These are phyloP conservation scores for Sisymbrium irio DNA, from an alignment of 345 rosid genomes.

Conservation along the genomic window DNA sequence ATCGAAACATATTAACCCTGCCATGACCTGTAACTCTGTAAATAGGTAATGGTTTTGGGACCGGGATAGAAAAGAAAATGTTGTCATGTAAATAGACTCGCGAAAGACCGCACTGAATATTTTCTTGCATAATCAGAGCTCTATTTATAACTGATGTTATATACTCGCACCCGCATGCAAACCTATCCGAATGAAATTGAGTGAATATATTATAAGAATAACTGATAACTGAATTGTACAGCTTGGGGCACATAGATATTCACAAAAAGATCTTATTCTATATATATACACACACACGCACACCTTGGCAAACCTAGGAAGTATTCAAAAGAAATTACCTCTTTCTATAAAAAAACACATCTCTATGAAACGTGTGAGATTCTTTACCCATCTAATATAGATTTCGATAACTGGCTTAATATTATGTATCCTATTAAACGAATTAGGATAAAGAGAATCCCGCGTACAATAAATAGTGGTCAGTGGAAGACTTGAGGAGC, in stretches of 20 bases:
- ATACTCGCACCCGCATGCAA: too few relatives aligned
- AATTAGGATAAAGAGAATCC: not conserved
- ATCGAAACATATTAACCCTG: too few relatives aligned
- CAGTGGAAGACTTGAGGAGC: conserved; percentile 66
- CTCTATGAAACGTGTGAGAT: conserved; percentile 19
- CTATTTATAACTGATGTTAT: too few relatives aligned
- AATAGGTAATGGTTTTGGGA: too few relatives aligned
- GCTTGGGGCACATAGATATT: not conserved
- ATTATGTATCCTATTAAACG: not conserved
- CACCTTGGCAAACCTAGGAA: conserved; percentile 15
- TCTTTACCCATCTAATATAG: not conserved
- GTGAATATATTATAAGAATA: not conserved
- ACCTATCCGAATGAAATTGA: too few relatives aligned
- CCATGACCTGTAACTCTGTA: too few relatives aligned
- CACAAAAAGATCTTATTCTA: conserved; percentile 2
- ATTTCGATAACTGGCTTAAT: not conserved
- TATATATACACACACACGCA: not conserved
- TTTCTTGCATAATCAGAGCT: too few relatives aligned
- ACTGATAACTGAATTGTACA: conserved; percentile 2
- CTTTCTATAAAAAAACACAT: conserved; percentile 7
- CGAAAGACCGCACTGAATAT: too few relatives aligned
- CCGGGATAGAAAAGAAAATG: too few relatives aligned
- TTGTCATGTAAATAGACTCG: too few relatives aligned
- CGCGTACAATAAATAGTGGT: not conserved
- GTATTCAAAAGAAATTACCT: not conserved